Evolutionary conservation across 2,329 filamentous ascomycete species (phyloP).

Genomic region (Lasiodiplodia hormozganensis): DNA sequence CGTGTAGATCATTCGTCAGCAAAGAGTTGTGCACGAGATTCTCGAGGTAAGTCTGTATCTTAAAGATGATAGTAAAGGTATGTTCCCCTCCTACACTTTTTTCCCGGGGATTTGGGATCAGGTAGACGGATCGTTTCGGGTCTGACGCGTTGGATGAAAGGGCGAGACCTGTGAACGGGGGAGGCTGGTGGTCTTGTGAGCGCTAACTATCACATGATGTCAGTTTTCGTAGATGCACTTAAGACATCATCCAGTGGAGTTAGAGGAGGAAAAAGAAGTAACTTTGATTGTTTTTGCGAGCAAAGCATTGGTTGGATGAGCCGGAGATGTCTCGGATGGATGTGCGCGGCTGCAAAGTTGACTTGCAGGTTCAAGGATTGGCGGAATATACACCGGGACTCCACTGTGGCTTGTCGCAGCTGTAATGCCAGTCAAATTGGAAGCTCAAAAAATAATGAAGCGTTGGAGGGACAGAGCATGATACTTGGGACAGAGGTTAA

Average conservation of each 20-base stretch:
- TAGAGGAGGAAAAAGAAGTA: neutral
- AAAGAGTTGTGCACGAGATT: neutral
- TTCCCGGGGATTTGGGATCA: neutral
- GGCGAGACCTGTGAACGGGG: neutral
- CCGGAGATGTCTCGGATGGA: conserved; percentile 26
- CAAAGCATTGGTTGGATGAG: conserved; percentile 1
- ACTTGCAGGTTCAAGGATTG: neutral
- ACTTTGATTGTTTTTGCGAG: neutral
- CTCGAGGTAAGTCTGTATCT: neutral
- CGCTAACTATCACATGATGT: conserved; percentile 13
- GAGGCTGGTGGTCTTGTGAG: conserved; percentile 19
- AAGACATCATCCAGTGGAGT: neutral
- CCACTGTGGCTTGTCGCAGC: neutral
- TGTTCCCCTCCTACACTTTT: neutral
- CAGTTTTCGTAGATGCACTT: conserved; percentile 1
- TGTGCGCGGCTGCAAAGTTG: neutral
- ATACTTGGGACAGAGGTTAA: neutral
- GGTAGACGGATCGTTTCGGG: neutral
- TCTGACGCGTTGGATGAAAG: neutral
- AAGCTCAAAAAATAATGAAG: neutral
- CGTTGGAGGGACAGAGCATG: neutral
- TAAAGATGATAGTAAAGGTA: neutral
- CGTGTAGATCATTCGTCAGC: neutral
- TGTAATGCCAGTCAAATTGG: neutral
- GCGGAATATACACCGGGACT: conserved; percentile 7